A percentile compares a stretch with the other conserved stretches of the same genome.
These are phyloP conservation scores for Verticillium zaregamsianum DNA, from an alignment of 2,329 filamentous ascomycete genomes.

Conservation along the genomic window DNA sequence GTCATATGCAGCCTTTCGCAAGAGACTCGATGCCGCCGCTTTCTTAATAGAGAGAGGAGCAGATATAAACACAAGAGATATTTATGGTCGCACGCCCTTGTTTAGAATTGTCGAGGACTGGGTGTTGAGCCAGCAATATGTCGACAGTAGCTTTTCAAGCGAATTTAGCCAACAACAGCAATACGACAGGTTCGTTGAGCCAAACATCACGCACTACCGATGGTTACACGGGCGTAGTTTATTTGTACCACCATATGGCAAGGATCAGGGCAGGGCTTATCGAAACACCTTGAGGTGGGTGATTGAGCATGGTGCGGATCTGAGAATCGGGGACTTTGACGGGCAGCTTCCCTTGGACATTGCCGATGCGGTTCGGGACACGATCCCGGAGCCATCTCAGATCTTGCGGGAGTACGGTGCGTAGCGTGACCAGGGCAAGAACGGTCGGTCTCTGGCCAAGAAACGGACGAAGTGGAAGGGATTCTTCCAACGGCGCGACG, in stretches of 20 bases:
- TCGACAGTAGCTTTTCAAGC: background rate
- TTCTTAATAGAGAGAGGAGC: background rate
- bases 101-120: background rate
- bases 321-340: background rate
- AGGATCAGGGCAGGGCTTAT: no score
- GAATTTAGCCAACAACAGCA: background rate
- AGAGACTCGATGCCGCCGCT: background rate
- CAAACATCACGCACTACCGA: no score
- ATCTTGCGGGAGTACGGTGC: no score
- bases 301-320: background rate
- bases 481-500: no score
- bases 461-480: no score
- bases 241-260: no score
- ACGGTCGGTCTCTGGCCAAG: no score
- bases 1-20: background rate
- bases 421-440: no score
- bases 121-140: no score
- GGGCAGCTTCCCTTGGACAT: background rate
- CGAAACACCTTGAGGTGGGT: background rate
- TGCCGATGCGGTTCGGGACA: no score
- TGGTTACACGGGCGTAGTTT: no score
- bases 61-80: background rate
- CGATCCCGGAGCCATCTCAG: no score
- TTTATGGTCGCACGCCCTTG: background rate
- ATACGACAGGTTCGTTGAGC: background rate